These are phyloP conservation scores for Bifiguratus adelaidae DNA, from an alignment of 192 early-diverging fungal genomes.

Conservation along the genomic window DNA sequence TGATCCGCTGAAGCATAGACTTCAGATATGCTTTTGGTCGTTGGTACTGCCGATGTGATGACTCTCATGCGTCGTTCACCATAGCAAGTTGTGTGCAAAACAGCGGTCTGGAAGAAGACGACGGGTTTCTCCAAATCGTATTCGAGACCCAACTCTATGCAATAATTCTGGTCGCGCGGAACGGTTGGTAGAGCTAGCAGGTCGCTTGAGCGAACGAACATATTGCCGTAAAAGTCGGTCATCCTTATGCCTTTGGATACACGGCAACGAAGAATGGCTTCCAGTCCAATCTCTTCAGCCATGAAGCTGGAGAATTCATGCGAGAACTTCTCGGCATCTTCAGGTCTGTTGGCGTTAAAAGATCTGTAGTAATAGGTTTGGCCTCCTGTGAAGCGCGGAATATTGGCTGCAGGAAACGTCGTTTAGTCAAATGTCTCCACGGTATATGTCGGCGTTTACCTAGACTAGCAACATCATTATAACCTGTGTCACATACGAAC, in stretches of 20 bases:
- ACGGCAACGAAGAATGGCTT: constrained; percentile 76
- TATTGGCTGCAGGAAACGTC: constrained; percentile 3
- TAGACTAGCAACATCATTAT: constrained; percentile 65
- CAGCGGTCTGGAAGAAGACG: constrained; percentile 74
- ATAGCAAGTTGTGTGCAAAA: constrained; percentile 66
- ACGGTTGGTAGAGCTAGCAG: constrained; percentile 76
- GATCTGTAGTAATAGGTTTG: constrained; percentile 62
- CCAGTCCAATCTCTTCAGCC: constrained; percentile 52
- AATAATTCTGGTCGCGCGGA: constrained; percentile 67
- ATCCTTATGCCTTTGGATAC: constrained; percentile 64
- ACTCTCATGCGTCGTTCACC: constrained; percentile 83
- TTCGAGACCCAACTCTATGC: constrained; percentile 53
- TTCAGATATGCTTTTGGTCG: constrained; percentile 53
- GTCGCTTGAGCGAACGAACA: constrained; percentile 74
- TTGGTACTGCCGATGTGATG: constrained; percentile 64
- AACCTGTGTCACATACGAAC: constrained; percentile 56
- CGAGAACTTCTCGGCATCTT: constrained; percentile 55
- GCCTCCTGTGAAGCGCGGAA: constrained; percentile 67
- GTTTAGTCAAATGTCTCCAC: neutral
- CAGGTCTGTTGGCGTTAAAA: constrained; percentile 52
- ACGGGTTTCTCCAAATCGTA: constrained; percentile 36
- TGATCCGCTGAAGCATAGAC: constrained; percentile 60
- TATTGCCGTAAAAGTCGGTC: constrained; percentile 75
- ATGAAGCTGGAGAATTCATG: constrained; percentile 57
- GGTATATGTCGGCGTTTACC: constrained; percentile 4